Evolutionary conservation across 1,139 yeast species (phyloP), one percentile per base, ranked within the genome.

Genomic region (Pichia sp.): DNA sequence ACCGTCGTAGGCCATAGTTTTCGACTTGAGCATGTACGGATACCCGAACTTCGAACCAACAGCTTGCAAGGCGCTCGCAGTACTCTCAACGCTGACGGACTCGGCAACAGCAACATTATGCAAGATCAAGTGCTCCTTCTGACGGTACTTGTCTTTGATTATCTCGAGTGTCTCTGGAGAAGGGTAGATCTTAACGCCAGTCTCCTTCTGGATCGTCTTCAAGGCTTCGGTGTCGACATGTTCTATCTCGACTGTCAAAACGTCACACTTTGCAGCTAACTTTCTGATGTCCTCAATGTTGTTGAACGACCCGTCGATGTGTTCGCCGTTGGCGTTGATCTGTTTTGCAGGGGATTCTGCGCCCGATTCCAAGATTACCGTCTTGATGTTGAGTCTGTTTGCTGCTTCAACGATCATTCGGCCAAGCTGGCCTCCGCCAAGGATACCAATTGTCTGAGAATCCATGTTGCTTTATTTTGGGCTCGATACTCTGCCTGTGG

Each of bases 401-500:
- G 99, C 99, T 19, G 98, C 96, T 70, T 95, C 99, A 26, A 93
- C 97, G 61, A 95, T 80, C 99, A 93, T 93, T 65, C 99, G 97
- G 67, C 99, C 99, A 49, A 93, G 80, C 73, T 93, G 99, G 72
- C 99, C 99, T 53, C 99, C 99, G 52, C 97, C 99, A 53, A 93
- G 77, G 59, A 95, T 90, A 55, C 99, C 99, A 45, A 95, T 79
- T 23, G 85, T 83, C 71, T 90, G 82, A 47, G 80, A 70, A 70
- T 93, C 97, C 99, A 92, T 92, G n/a, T 41, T n/a, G 23, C 8
- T 29, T 32, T 44, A 15, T 13, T 26, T 13, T 42, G 4, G 3
- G 5, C n/a, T 23, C 4, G 36, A 2, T 19, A 19, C 2, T 19
- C 23, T 19, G 3, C 23, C 3, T 19, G 23, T 19, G 2, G 2